Conservation (phyloP, 306 rosid genomes). For the Styphnolobium japonicum region DNA sequence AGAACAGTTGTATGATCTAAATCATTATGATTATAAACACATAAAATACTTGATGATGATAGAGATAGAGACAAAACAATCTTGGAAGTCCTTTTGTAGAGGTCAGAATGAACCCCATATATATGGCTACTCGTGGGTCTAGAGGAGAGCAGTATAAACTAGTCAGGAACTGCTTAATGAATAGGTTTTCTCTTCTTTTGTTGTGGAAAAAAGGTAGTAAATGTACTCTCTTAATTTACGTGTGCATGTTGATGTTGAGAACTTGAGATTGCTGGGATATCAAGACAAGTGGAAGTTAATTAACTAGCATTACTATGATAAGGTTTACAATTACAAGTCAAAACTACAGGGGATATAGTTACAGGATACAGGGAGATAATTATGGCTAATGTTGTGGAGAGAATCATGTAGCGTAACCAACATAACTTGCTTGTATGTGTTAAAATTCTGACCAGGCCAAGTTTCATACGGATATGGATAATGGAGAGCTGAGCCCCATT, state of each 20-base stretch:
- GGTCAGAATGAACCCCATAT: not conserved
- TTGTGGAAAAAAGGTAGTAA: not conserved
- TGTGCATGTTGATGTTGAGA: not conserved
- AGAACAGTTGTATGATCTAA: constrained; percentile 5
- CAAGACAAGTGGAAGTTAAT: not conserved
- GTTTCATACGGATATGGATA: not conserved
- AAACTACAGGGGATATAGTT: not conserved
- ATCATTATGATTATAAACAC: constrained; percentile 4
- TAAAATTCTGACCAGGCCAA: not conserved
- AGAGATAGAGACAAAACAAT: not conserved
- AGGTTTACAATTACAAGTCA: constrained; percentile 7
- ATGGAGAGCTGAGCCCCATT: not conserved
- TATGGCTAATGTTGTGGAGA: constrained; percentile 21
- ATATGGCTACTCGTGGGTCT: not conserved
- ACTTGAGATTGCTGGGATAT: not conserved
- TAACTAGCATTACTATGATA: not conserved
- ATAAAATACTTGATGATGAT: not conserved
- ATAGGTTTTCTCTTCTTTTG: no score
- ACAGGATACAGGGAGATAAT: not conserved
- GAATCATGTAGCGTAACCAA: constrained; percentile 21
- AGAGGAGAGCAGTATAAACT: not conserved
- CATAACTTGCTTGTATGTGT: constrained; percentile 4
- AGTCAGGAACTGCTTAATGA: not conserved
- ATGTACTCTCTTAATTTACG: not conserved
- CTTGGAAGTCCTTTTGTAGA: not conserved